These are phyloP conservation scores for Bruguiera hainesii DNA, from an alignment of 441 rosid species.

Conservation along the genomic window DNA sequence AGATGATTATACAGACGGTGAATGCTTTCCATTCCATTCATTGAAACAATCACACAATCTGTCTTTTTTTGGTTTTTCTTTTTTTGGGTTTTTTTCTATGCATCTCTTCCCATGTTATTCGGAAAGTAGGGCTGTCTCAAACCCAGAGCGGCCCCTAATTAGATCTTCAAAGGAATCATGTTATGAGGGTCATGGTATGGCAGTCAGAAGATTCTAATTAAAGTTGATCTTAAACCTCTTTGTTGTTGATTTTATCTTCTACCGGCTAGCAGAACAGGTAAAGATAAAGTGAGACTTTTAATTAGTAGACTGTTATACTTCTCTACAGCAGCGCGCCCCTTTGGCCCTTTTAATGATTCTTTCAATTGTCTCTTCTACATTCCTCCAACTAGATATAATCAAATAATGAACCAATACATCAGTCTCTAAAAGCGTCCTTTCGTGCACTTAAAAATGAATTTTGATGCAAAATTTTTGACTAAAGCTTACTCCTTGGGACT, in stretches of 20 bases:
- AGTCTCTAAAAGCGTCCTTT: too few species aligned
- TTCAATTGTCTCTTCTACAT: not conserved
- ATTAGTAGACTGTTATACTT: too few species aligned
- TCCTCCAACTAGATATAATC: not conserved
- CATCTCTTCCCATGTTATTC: constrained; percentile 11
- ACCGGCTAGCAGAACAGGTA: not conserved
- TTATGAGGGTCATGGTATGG: not conserved
- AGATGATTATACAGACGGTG: not conserved
- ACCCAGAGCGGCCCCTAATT: constrained; percentile 2
- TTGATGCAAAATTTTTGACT: too few species aligned
- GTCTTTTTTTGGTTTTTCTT: not conserved
- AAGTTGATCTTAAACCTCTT: not conserved
- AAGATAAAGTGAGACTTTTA: not conserved
- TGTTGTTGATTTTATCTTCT: not conserved
- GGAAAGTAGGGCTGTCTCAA: constrained; percentile 25
- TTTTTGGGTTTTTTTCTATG: not conserved
- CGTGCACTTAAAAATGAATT: too few species aligned
- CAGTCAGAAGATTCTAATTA: not conserved
- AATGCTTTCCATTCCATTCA: constrained; percentile 4
- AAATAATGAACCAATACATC: too few species aligned
- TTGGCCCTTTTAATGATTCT: not conserved
- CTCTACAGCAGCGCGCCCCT: too few species aligned
- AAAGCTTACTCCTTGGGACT: too few species aligned
- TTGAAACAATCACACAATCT: not conserved
- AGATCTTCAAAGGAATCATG: constrained; percentile 13